Percentiles rank a stretch among this genome's conserved stretches.
Evolutionary conservation across 768 basidiomycete species (phyloP).

Genomic region (Suillus brevipes): DNA sequence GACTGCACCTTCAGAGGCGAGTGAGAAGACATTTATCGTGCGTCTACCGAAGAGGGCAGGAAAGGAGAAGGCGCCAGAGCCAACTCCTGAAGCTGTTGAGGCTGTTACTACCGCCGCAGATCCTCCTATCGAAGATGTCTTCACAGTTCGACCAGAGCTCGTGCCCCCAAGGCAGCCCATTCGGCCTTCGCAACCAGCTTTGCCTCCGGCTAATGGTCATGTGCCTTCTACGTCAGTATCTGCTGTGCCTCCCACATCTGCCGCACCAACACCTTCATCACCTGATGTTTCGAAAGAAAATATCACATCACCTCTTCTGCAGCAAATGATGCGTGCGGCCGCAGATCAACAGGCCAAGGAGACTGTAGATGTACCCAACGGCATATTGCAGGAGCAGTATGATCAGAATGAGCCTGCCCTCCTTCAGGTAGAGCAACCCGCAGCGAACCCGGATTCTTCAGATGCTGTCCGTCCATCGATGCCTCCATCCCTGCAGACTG

Average conservation of each 20-base stretch:
- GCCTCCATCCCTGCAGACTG: slow-evolving; percentile 45
- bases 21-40: slow-evolving; percentile 51
- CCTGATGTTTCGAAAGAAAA: slow-evolving; percentile 11
- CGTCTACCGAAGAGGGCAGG: slow-evolving; percentile 48
- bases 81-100: slow-evolving; percentile 18
- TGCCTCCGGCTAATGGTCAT: slow-evolving; percentile 20
- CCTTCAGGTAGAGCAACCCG: slow-evolving; percentile 27
- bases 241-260: slow-evolving; percentile 4
- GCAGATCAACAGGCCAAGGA: slow-evolving; percentile 14
- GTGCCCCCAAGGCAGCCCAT: slow-evolving; percentile 32
- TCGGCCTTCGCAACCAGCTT: slow-evolving; percentile 24
- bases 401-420: slow-evolving; percentile 26
- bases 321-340: slow-evolving; percentile 9
- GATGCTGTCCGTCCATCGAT: slow-evolving; percentile 36
- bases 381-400: slow-evolving; percentile 29
- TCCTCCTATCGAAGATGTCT: slow-evolving; percentile 52
- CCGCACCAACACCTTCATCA: slow-evolving; percentile 15
- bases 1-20: slow-evolving; percentile 37
- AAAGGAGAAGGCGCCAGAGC: slow-evolving; percentile 37
- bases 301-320: slow-evolving; percentile 12
- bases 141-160: slow-evolving; percentile 55
- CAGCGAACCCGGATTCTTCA: slow-evolving; percentile 23
- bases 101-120: slow-evolving; percentile 34
- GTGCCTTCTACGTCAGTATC: slow-evolving; percentile 2
- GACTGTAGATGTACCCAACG: slow-evolving; percentile 15